Evolutionary conservation across 176 grass and related monocot species (phyloP), one percentile per base, ranked within the genome.

Genomic region (Neostapfia colusana): DNA sequence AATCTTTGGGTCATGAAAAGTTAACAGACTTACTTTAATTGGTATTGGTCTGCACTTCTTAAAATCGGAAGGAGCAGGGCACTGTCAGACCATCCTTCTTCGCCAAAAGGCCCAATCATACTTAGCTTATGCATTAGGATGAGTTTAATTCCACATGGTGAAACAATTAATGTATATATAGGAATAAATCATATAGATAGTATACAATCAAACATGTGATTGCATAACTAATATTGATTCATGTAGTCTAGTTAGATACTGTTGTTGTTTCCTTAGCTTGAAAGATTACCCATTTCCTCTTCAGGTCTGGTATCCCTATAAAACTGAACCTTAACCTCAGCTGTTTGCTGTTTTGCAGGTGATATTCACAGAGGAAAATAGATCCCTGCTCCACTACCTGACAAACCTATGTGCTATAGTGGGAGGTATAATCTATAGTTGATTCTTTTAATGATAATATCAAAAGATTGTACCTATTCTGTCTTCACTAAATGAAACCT

Each of bases 361-460:
- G 67, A 92, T 99, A 82, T 88, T 99, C 28, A 88, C 82, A 74
- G 92, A 99, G 80, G 85, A 88, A 86, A 99, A 90, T 69, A 83
- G 60, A 81, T 92, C 91, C 9, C 64, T 99, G 15, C 70, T 95
- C 34, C 95, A 99, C 81, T 99, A 86, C 78, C 62, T 99, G 80
- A 99, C 95, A 35, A 90, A 95, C 69, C 73, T 95, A 63, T 99
- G 95, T 73, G 95, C 95, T 83, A 92, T 95, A 73, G 83, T 99
- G 54, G 91, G 92, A 95, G 95, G 95, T 97, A 85, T 50, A 79
- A 63, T 34, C 71, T 66, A 18, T 69, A 63, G 6, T 70, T 56
- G 39, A 43, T 75, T 79, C 0, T 50, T 8, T 60, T 57, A n/a
- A 21, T 16, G 10, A 50, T 34, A 7, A 23, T 36, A 45, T 77